Evolutionary conservation across 2,329 filamentous ascomycete species (phyloP), one percentile per base, ranked within the genome.

Genomic region (Gnomoniopsis sp.): DNA sequence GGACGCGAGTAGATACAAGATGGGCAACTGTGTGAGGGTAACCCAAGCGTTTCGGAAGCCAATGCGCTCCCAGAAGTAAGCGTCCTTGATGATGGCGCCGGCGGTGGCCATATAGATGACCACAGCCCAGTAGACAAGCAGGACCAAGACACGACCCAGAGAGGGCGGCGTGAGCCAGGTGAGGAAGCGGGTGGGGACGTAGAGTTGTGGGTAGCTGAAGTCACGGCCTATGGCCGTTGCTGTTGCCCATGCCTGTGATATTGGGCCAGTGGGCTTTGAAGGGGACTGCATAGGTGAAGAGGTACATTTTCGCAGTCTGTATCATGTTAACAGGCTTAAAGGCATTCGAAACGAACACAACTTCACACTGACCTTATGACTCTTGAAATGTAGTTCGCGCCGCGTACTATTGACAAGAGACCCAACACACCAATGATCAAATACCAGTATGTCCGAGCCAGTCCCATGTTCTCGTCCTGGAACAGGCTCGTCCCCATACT

Each of bases 11-110:
- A 89, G 75, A 65, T 85, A 88, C 11, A 88, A 74, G 21, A 89
- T 74, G 0, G 86, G 86, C 46, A 89, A 78, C 69, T 89, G 87
- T 2, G 80, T 84, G 49, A 87, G 74, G 11, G 83, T 81, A 26
- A 88, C 78, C 86, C 87, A 89, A 19, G 85, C 87, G 63, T 86
- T 87, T 57, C 87, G 83, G 68, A 84, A 89, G 6, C 83, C 87
- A 58, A 88, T 82, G 60, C 85, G 83, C 69, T 89, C 86, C 75
- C 78, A 86, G 68, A 79, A 86, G 64, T 80, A 80, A 46, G 75
- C 76, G 62, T 87, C 84, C 26, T 79, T 66, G 48, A 78, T 64
- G 48, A 84, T 69, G 51, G 77, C 79, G 22, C 74, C 72, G 62
- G 75, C 74, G 2, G 74, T 73, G 77, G 85, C 83, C 75, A 86